Conservation (phyloP, 2,329 filamentous ascomycete genomes). For the Clarireedia monteithiana region DNA sequence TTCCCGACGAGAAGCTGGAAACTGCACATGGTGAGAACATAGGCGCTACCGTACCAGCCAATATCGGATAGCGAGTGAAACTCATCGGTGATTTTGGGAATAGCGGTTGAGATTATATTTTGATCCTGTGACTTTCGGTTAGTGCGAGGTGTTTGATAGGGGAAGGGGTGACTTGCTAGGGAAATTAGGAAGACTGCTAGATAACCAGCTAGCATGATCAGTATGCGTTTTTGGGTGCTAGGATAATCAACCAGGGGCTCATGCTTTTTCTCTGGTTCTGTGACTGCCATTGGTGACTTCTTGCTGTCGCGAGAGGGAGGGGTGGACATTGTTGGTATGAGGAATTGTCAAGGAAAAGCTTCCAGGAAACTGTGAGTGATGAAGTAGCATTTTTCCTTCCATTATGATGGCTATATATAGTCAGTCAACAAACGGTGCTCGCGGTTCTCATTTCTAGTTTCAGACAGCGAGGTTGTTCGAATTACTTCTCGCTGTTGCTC, state of each 20-base stretch:
- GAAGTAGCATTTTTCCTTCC: too few relatives aligned
- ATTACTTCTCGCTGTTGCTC: background rate
- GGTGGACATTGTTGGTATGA: too few relatives aligned
- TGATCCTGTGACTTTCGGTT: background rate
- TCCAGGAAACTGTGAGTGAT: too few relatives aligned
- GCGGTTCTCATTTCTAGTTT: too few relatives aligned
- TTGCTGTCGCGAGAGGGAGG: too few relatives aligned
- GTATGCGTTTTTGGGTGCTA: slow-evolving; percentile 18
- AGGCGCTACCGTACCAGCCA: slow-evolving; percentile 52
- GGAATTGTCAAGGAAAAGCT: too few relatives aligned
- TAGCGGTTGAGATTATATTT: slow-evolving; percentile 37
- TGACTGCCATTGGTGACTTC: background rate
- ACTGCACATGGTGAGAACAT: slow-evolving; percentile 39
- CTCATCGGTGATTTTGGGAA: slow-evolving; percentile 46
- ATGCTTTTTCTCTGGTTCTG: background rate
- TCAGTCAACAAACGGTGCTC: too few relatives aligned
- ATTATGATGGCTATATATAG: too few relatives aligned
- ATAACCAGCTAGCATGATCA: slow-evolving; percentile 40
- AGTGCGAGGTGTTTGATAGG: background rate
- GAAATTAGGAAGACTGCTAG: slow-evolving; percentile 39
- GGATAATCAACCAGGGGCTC: background rate
- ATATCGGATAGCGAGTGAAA: slow-evolving; percentile 40
- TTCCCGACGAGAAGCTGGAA: slow-evolving; percentile 27
- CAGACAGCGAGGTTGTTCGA: background rate
- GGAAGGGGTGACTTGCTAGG: slow-evolving; percentile 19